These are phyloP conservation scores for Magnolia officinalis DNA, from an alignment of 164 flowering plant genomes.

Conservation along the genomic window DNA sequence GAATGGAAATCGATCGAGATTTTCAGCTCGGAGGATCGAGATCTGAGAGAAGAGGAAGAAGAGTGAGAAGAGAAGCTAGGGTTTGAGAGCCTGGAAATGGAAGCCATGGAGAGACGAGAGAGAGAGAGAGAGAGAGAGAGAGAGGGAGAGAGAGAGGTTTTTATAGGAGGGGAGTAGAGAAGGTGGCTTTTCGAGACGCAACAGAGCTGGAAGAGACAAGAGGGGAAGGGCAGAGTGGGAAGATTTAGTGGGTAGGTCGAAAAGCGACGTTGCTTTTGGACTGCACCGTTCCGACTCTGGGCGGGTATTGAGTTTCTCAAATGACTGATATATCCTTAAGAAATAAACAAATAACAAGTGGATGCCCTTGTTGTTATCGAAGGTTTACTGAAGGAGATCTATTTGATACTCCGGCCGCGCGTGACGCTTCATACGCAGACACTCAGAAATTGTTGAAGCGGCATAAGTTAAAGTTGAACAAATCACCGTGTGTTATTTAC, in stretches of 20 bases:
- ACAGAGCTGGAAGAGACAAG: not conserved
- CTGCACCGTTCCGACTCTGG: not conserved
- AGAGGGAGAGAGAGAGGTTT: constrained; percentile 4
- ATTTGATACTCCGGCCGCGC: no score
- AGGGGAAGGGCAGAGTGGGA: not conserved
- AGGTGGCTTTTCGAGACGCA: not conserved
- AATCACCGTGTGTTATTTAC: no score
- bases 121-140: constrained; percentile 10
- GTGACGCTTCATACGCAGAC: no score
- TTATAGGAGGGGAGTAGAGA: not conserved
- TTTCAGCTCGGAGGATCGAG: constrained; percentile 15
- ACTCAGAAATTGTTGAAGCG: no score
- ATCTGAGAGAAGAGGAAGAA: constrained; percentile 14
- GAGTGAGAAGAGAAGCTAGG: constrained; percentile 7
- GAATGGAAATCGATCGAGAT: constrained; percentile 1
- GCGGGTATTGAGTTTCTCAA: not conserved
- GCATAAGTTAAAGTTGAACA: no score
- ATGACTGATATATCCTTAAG: no score
- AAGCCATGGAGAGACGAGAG: constrained; percentile 36
- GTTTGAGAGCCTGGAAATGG: constrained; percentile 43
- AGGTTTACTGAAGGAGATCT: no score
- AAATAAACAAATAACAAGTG: no score
- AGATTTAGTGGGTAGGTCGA: not conserved
- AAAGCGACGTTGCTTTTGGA: not conserved
- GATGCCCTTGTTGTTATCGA: no score